phyloP scores from a whole-genome alignment of 192 early-diverging fungal genomes.

The Coemansia sp. region DNA sequence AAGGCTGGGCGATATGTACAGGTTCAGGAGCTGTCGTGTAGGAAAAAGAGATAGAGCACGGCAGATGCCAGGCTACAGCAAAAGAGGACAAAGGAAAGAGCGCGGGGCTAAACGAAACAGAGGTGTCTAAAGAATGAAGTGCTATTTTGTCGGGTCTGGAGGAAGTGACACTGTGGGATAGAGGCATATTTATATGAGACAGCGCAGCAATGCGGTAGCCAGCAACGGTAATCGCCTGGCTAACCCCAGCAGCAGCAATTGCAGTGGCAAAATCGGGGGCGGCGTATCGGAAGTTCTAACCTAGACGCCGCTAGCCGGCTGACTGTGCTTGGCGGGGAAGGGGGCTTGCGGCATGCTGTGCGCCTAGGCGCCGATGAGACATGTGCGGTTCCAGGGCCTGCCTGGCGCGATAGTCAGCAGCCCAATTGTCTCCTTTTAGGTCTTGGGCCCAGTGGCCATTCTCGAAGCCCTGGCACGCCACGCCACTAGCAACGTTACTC shows the following conservation, averaged over 20 bases:
- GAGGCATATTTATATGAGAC: background rate
- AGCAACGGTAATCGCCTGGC: background rate
- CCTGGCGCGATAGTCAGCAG: background rate
- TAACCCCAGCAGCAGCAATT: background rate
- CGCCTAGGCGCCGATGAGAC: slow-evolving; percentile 24
- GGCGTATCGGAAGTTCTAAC: background rate
- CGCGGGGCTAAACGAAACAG: background rate
- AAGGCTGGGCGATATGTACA: background rate
- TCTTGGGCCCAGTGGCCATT: background rate
- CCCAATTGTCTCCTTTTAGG: background rate
- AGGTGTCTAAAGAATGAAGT: background rate
- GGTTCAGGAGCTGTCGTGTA: background rate
- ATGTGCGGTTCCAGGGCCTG: slow-evolving; percentile 22
- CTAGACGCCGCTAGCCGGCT: background rate
- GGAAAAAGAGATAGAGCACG: background rate
- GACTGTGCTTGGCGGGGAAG: slow-evolving; percentile 1
- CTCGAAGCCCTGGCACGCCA: background rate
- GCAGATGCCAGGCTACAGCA: background rate
- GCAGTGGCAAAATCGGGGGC: background rate
- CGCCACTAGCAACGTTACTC: slow-evolving; percentile 8
- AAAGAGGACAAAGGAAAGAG: background rate
- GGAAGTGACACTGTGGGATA: slow-evolving; percentile 33
- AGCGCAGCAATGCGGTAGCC: slow-evolving; percentile 7
- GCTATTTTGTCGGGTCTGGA: slow-evolving; percentile 14
- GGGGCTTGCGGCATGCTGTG: slow-evolving; percentile 1